Percentiles rank a stretch among this genome's conserved stretches.
Conservation (phyloP, 257 asterid genomes). For the Solanum ossicruentum region DNA sequence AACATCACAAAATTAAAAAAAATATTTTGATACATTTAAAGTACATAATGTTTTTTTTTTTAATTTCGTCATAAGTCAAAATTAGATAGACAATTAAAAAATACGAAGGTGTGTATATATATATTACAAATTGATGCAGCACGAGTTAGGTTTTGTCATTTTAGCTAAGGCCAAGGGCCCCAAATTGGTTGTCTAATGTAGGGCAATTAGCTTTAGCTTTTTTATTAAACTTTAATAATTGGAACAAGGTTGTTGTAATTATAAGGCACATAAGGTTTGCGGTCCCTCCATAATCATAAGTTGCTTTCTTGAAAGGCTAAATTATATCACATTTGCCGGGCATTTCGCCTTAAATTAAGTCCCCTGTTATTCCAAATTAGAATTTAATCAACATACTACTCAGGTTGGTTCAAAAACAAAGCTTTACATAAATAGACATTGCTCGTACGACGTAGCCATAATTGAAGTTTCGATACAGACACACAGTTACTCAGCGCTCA, state of each 20-base stretch:
- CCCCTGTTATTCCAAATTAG: background rate
- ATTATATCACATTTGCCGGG: background rate
- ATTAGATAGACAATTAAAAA: background rate
- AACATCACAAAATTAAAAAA: no score
- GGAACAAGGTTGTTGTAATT: background rate
- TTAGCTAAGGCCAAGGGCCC: background rate
- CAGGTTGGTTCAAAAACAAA: background rate
- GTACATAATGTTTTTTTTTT: background rate
- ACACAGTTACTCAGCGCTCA: background rate
- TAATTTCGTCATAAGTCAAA: background rate
- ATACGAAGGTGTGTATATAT: background rate
- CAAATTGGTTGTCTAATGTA: background rate
- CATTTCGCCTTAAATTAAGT: slow-evolving; percentile 30
- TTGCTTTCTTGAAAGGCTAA: background rate
- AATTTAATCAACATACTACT: background rate
- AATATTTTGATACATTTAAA: background rate
- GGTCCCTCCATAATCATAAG: background rate
- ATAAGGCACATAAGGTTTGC: background rate
- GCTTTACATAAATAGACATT: background rate
- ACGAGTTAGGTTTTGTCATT: background rate
- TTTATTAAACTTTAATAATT: background rate
- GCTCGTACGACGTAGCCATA: background rate
- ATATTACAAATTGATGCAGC: background rate
- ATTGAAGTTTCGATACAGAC: background rate
- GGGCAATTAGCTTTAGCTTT: background rate